Evolutionary conservation across 495 filamentous ascomycete genomes (phyloP), one percentile per base, ranked within the genome.

Genomic region (Penicillium turbatum): DNA sequence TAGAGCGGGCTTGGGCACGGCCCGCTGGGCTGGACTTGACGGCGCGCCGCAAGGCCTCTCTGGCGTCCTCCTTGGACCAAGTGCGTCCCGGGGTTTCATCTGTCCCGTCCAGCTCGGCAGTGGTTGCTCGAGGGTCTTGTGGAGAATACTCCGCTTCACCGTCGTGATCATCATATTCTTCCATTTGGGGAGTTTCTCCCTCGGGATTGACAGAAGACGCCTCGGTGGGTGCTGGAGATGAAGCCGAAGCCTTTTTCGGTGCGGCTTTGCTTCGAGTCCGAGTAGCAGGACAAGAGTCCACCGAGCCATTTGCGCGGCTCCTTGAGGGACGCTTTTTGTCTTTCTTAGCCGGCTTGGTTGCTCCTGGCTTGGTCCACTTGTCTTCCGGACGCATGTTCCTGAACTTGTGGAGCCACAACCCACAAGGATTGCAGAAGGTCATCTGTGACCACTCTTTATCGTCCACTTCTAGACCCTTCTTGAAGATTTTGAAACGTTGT

Each of bases 401-500:
- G 64, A 86, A 88, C 59, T 95, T 96, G 37, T 85, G 82, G 53
- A 97, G 81, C 91, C 90, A 98, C 30, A 98, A 79, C 12, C 93
- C 93, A 62, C 93, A 98, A 59, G 93, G 91, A 71, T 98, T 98
- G 75, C 93, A 98, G 21, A 97, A 79, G 16, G 88, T 72, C 27
- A 90, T 75, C 51, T 86, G 81, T 71, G 83, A 95, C 12, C 78
- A 79, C 27, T 80, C 77, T 59, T 86, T 84, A 30, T 76, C 76
- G 31, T 88, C 84, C 7, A 71, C 8, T 10, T 48, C 75, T 2
- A 90, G 68, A n/a, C 76, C 81, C 71, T 90, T 92, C 72, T 93
- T 95, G 69, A 88, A 82, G 16, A 90, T 69, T 47, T 84, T 79
- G 66, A 88, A 89, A 44, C 75, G 77, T 7, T 68, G 80, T 13